A percentile compares a stretch with the other conserved stretches of the same genome.
These are phyloP conservation scores for Planoprotostelium fungivorum DNA, from an alignment of 78 protist species.

Conservation along the genomic window DNA sequence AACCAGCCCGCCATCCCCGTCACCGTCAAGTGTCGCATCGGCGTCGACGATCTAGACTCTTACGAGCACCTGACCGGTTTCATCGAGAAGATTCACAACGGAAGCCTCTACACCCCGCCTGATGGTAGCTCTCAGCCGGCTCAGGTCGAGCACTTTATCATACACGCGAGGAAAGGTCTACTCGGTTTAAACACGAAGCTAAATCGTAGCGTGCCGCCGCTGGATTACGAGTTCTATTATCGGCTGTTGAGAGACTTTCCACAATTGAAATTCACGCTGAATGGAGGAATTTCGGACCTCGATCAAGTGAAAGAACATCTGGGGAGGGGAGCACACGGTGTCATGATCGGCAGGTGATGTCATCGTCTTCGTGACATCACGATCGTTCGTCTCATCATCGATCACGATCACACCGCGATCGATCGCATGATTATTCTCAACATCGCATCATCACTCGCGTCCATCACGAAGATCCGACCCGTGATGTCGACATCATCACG, in stretches of 20 bases:
- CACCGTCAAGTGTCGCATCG: neutral
- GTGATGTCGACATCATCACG: no score
- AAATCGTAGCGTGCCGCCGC: neutral
- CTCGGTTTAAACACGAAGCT: neutral
- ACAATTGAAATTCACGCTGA: neutral
- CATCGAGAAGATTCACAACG: neutral
- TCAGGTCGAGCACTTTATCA: neutral
- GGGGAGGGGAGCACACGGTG: neutral
- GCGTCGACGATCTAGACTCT: neutral
- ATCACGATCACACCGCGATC: no score
- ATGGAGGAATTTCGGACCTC: neutral
- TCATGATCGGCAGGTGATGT: neutral
- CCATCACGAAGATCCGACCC: neutral
- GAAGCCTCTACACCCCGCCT: neutral
- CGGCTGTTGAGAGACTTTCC: neutral
- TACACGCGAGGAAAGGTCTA: neutral
- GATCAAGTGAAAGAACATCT: neutral
- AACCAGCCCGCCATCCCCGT: neutral
- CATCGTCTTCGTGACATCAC: no score
- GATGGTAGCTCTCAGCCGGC: no score
- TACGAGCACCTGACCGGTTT: neutral
- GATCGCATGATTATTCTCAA: no score
- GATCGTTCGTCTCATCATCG: no score
- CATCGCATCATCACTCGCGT: no score
- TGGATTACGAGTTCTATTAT: neutral